Evolutionary conservation across 176 grass and related monocot genomes (phyloP).

Genomic region (Saccharum spontaneum): DNA sequence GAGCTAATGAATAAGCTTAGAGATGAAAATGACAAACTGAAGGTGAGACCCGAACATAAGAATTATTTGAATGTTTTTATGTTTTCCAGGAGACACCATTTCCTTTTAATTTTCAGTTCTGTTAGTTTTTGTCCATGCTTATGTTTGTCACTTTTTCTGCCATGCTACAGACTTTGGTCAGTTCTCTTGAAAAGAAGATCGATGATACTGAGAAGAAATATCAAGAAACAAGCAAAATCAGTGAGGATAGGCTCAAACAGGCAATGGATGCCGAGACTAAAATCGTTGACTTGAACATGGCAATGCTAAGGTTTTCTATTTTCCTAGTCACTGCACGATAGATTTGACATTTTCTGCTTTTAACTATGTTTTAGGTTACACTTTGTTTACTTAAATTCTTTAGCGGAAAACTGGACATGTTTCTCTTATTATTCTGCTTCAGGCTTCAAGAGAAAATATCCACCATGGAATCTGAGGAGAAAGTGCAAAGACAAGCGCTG

Average conservation of each 20-base stretch:
- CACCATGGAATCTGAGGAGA: conserved; percentile 85
- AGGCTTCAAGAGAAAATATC: conserved; percentile 92
- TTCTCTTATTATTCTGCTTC: conserved; percentile 36
- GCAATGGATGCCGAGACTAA: conserved; percentile 76
- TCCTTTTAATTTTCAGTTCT: not conserved
- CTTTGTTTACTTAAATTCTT: not conserved
- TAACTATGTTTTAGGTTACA: not conserved
- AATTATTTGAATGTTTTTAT: conserved; percentile 2
- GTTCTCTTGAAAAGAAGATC: conserved; percentile 91
- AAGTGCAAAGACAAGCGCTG: conserved; percentile 78
- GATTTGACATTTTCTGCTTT: not conserved
- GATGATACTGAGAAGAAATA: conserved; percentile 91
- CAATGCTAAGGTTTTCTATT: conserved; percentile 79
- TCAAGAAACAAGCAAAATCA: conserved; percentile 88
- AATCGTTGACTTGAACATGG: conserved; percentile 75
- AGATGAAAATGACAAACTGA: conserved; percentile 95
- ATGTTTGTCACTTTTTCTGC: conserved; percentile 23
- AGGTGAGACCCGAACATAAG: conserved; percentile 51
- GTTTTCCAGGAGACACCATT: not conserved
- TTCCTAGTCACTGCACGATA: not conserved
- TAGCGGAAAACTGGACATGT: not conserved
- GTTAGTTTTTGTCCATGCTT: conserved; percentile 1
- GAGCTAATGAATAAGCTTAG: conserved; percentile 83
- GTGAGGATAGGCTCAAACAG: conserved; percentile 87
- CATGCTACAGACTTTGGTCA: conserved; percentile 69